Conservation (phyloP, 305 asterid genomes). For the Solanum hybrid region DNA sequence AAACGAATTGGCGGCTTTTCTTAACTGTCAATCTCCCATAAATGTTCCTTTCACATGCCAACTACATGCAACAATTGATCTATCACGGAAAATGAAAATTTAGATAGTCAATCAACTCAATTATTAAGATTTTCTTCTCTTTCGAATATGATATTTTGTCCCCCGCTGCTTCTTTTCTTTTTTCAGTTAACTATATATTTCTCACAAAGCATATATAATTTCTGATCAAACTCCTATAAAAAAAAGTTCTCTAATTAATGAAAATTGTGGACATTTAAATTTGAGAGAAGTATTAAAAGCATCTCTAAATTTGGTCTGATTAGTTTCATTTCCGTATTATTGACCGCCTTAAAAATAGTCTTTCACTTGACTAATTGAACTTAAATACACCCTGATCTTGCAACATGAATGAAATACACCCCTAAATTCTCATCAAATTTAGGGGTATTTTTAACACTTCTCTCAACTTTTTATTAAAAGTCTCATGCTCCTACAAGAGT, state of each 20-base stretch:
- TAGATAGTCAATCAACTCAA: too few species aligned
- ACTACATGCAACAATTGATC: too few species aligned
- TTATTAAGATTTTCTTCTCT: too few species aligned
- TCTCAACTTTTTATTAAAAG: too few species aligned
- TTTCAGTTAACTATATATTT: background rate
- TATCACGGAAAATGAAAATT: too few species aligned
- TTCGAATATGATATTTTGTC: too few species aligned
- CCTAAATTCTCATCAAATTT: background rate
- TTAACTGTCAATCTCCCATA: constrained; percentile 23
- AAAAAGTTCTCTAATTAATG: background rate
- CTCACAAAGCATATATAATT: background rate
- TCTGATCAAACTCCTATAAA: background rate
- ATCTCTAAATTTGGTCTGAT: too few species aligned
- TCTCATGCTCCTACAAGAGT: background rate
- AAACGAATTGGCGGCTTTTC: constrained; percentile 52
- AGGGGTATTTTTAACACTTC: too few species aligned
- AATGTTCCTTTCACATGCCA: constrained; percentile 38
- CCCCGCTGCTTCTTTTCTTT: too few species aligned
- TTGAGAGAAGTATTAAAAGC: background rate
- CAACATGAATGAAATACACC: too few species aligned
- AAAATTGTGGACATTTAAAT: background rate
- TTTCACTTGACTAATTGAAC: background rate
- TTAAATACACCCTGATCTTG: background rate
- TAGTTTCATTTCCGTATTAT: background rate
- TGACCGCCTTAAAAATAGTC: too few species aligned